A percentile compares a stretch with the other conserved stretches of the same genome.
Conservation (phyloP, 1,139 yeast genomes). For the Casaregolazyma suthepensis region DNA sequence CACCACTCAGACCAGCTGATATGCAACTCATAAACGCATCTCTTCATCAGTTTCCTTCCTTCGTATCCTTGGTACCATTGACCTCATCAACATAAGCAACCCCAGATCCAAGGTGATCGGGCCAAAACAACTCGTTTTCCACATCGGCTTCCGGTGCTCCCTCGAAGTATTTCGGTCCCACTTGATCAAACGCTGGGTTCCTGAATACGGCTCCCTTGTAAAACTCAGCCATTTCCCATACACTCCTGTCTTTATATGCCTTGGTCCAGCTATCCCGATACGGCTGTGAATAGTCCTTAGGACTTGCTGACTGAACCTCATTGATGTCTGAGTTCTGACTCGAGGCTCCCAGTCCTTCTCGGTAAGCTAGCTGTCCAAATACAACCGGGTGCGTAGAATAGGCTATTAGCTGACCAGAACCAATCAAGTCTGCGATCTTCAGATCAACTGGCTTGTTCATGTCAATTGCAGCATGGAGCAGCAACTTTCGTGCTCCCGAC, state of each 20-base stretch:
- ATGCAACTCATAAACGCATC: not conserved
- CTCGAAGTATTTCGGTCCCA: not conserved
- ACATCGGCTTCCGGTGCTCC: not conserved
- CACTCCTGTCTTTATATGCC: constrained; percentile 3
- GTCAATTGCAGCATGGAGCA: constrained; percentile 16
- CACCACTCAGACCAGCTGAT: not conserved
- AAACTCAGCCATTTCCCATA: constrained; percentile 6
- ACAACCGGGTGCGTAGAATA: constrained; percentile 16
- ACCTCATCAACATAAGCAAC: not conserved
- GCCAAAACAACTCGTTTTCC: constrained; percentile 6
- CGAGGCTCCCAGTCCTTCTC: constrained; percentile 16
- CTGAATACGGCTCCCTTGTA: constrained; percentile 4
- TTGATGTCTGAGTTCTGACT: constrained; percentile 15
- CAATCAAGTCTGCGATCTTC: constrained; percentile 13
- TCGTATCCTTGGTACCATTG: not conserved
- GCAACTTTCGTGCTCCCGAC: constrained; percentile 17
- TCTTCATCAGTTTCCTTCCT: not conserved
- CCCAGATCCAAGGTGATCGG: not conserved
- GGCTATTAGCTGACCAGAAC: constrained; percentile 10
- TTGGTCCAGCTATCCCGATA: constrained; percentile 5
- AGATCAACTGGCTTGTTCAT: constrained; percentile 17
- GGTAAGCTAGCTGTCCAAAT: constrained; percentile 17
- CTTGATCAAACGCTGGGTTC: constrained; percentile 6
- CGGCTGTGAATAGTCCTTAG: not conserved
- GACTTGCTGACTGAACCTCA: constrained; percentile 1